Evolutionary conservation across 2,329 filamentous ascomycete species (phyloP), one percentile per base, ranked within the genome.

Genomic region (Scedosporium dehoogii): DNA sequence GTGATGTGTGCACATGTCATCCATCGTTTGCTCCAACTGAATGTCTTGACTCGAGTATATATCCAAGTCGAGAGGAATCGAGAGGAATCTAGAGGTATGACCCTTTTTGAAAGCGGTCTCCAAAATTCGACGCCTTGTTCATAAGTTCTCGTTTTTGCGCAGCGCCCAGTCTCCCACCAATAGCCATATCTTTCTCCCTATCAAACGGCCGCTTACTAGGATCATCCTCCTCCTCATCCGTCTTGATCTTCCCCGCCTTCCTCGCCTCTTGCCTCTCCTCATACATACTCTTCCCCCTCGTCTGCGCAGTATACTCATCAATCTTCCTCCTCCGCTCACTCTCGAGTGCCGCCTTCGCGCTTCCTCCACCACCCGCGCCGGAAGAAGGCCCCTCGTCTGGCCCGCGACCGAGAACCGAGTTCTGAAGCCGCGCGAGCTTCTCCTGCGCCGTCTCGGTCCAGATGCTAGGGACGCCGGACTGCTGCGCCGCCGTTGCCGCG

Each of bases 361-460:
- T 59, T 10, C 48, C 25, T 6, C 27, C 55, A 21, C 48, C 25
- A 7, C 18, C 38, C 9, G 33, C 23, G 38, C 61, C 25, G 29
- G 51, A 41, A 2, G 75, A 75, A 65, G 73, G 76, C 61, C 65
- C 72, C n/a, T 63, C 65, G 14, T 79, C 74, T 27, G 76, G 75
- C 18, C 76, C 76, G 2, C 92, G 84, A 0, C 92, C 92, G 67
- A 97, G 82, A 10, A 96, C 89, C 61, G 94, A 85, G 71, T 96
- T 86, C 68, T 89, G 87, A 23, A 97, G 75, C 46, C 91, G 82
- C 73, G 88, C 87, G 63, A 90, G 85, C 73, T 96, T 96, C 74
- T 97, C 84, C 71, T 93, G 90, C 0, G 91, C 90, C 7, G 91
- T 96, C 73, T 97, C 93, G 0, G 91, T 92, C 93, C 93, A 97